Conservation (phyloP, 2,329 filamentous ascomycete genomes). For the Fusarium protoensiforme region DNA sequence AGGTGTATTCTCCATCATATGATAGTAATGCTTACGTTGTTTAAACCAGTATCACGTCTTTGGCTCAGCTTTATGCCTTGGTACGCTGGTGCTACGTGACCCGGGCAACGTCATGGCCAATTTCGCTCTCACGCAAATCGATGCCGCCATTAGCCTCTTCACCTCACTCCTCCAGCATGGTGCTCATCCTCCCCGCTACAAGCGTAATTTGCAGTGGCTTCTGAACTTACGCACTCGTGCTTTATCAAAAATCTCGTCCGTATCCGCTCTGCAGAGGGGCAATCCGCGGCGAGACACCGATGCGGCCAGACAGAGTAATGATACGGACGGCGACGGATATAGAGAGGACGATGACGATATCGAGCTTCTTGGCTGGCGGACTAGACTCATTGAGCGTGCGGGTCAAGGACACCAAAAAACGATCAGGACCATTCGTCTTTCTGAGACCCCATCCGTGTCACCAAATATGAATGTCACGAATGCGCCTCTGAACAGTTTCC, state of each 20-base stretch:
- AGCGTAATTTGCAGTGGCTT: slow-evolving; percentile 5
- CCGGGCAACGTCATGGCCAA: slow-evolving; percentile 1
- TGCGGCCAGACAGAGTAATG: background rate
- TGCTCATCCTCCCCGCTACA: background rate
- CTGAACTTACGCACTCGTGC: slow-evolving; percentile 1
- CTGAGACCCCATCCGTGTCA: slow-evolving; percentile 4
- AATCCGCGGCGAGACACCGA: background rate
- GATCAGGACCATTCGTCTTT: slow-evolving; percentile 7
- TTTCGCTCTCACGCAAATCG: background rate
- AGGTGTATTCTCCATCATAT: background rate
- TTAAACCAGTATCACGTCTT: slow-evolving; percentile 1
- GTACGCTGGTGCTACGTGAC: slow-evolving; percentile 1
- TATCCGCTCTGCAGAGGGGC: background rate
- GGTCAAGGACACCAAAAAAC: slow-evolving; percentile 3
- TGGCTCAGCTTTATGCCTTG: background rate
- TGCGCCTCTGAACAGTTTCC: background rate
- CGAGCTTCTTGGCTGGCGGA: slow-evolving; percentile 6
- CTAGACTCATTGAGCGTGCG: slow-evolving; percentile 6
- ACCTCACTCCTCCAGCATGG: slow-evolving; percentile 1
- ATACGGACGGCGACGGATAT: background rate
- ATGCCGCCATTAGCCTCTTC: slow-evolving; percentile 6
- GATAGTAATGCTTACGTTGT: background rate
- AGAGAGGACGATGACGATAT: slow-evolving; percentile 5
- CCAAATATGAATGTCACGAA: background rate
- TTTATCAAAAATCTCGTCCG: background rate